Conservation (phyloP, 495 filamentous ascomycete genomes). For the Parathielavia hyrcaniae region DNA sequence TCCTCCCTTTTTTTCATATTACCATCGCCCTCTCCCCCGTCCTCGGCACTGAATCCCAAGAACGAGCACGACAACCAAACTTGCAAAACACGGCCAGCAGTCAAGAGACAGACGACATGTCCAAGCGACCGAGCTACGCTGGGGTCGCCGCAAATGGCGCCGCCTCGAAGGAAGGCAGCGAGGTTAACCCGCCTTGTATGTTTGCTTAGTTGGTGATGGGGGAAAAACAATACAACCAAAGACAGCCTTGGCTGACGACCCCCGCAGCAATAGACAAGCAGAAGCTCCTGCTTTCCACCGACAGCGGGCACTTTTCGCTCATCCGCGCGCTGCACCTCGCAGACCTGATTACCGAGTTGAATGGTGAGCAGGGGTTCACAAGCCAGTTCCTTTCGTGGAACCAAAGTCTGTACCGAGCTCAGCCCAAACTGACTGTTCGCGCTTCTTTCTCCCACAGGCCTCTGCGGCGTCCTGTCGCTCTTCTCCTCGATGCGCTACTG, state of each 20-base stretch:
- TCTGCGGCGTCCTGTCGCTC: conserved; percentile 86
- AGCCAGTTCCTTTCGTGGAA: not conserved
- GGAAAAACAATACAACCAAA: not conserved
- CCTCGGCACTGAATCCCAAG: not conserved
- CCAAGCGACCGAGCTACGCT: conserved; percentile 39
- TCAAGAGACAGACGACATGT: conserved; percentile 33
- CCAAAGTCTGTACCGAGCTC: no score
- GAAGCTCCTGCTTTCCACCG: conserved; percentile 68
- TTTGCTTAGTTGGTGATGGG: not conserved
- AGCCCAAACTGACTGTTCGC: not conserved
- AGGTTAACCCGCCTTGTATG: conserved; percentile 31
- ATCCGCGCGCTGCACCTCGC: conserved; percentile 84
- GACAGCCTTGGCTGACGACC: conserved; percentile 6
- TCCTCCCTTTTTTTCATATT: not conserved
- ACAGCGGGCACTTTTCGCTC: conserved; percentile 64
- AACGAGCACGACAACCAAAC: not conserved
- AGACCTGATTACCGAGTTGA: conserved; percentile 90
- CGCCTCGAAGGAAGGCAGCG: conserved; percentile 30
- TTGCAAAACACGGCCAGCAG: not conserved
- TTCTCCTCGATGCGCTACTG: conserved; percentile 95
- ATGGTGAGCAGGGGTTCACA: conserved; percentile 57
- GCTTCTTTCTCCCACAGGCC: conserved; percentile 47
- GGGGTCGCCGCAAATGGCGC: conserved; percentile 37
- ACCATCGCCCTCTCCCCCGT: not conserved
- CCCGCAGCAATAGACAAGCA: conserved; percentile 70